Conservation (phyloP, 352 stramenopile species). For the Halophytophthora polymorphica region DNA sequence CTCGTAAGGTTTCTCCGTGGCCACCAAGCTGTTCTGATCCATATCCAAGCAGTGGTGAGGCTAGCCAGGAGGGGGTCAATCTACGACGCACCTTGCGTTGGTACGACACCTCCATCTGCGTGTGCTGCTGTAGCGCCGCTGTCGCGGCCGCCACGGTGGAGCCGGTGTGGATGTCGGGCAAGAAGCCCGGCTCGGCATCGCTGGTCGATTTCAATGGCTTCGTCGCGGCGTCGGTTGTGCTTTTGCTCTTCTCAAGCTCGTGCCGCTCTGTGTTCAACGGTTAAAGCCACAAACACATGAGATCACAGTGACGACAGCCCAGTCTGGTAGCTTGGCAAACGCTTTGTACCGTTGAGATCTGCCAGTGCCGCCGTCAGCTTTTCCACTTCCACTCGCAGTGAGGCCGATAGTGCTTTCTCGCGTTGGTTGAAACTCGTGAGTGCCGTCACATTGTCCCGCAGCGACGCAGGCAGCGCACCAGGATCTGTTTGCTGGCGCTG, state of each 20-base stretch:
- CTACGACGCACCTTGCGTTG: slow-evolving; percentile 47
- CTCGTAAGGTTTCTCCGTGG: neutral
- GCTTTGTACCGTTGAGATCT: slow-evolving; percentile 32
- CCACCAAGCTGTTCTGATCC: neutral
- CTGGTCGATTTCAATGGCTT: slow-evolving; percentile 23
- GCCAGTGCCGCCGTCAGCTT: slow-evolving; percentile 28
- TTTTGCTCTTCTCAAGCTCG: slow-evolving; percentile 44
- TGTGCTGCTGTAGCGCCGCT: slow-evolving; percentile 58
- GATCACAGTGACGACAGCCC: neutral
- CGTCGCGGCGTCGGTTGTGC: slow-evolving; percentile 34
- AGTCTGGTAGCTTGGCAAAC: neutral
- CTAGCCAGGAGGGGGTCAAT: no score
- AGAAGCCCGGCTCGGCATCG: slow-evolving; percentile 16
- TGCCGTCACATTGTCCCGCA: slow-evolving; percentile 50
- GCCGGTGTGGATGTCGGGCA: slow-evolving; percentile 42
- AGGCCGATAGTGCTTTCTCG: slow-evolving; percentile 42
- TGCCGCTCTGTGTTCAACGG: slow-evolving; percentile 27
- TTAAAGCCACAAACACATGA: neutral
- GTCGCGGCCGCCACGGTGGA: slow-evolving; percentile 20
- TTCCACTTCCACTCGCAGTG: slow-evolving; percentile 35
- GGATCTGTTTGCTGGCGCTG: slow-evolving; percentile 35
- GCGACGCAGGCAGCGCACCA: slow-evolving; percentile 15
- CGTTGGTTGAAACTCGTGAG: slow-evolving; percentile 43
- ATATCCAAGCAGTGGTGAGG: neutral
- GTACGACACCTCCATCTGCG: slow-evolving; percentile 62